Evolutionary conservation across 257 asterid genomes (phyloP).

Genomic region (Nicotiana benthamiana): DNA sequence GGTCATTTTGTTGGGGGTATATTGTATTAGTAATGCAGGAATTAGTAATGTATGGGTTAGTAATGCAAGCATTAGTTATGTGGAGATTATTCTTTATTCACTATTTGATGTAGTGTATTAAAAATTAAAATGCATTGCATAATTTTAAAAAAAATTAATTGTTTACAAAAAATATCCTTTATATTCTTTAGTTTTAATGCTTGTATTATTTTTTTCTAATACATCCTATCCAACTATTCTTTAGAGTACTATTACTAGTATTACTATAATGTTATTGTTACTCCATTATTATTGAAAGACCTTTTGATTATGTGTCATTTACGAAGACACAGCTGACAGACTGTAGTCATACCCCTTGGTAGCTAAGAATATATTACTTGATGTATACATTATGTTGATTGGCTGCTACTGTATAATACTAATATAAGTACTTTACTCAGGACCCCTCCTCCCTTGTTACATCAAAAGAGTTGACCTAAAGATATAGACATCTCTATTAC

Average conservation of each 20-base stretch:
- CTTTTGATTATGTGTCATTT: not conserved
- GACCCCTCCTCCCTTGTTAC: constrained; percentile 2
- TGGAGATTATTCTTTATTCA: no score
- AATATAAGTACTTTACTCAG: not conserved
- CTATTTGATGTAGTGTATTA: no score
- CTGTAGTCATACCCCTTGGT: not conserved
- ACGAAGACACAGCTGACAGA: constrained; percentile 8
- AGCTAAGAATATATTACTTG: constrained; percentile 3
- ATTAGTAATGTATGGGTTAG: no score
- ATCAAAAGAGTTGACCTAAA: constrained; percentile 39
- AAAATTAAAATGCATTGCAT: no score
- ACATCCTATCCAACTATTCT: no score
- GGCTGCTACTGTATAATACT: not conserved
- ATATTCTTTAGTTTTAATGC: no score
- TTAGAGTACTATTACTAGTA: not conserved
- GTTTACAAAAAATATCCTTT: no score
- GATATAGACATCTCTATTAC: constrained; percentile 20
- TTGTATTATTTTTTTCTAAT: no score
- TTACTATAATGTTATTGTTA: not conserved
- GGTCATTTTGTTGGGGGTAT: no score
- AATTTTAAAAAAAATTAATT: no score
- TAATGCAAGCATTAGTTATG: no score
- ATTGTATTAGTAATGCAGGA: no score
- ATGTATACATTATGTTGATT: not conserved
- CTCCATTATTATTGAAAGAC: not conserved